Base-by-base conservation (phyloP, 208 protist species). In the Balamuthia mandrillaris region DNA sequence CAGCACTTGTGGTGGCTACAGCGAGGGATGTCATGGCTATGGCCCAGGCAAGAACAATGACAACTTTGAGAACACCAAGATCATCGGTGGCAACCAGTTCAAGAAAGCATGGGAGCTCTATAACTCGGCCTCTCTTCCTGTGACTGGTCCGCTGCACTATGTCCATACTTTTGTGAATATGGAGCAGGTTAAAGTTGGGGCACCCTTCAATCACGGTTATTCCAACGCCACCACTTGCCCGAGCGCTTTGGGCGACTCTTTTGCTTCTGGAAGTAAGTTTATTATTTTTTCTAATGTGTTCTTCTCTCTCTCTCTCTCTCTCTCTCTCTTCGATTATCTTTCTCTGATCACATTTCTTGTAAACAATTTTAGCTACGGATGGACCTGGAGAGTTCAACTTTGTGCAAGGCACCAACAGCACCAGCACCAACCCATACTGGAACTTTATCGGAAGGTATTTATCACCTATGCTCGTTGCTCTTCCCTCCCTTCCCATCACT, bases 341-440 rank as follows among this genome's bases (percentile, higher is more conserved):
- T n/a, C n/a, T n/a, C n/a, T n/a, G n/a, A n/a, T n/a, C n/a, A n/a
- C n/a, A n/a, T n/a, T n/a, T n/a, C n/a, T n/a, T n/a, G n/a, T n/a
- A n/a, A n/a, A n/a, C n/a, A n/a, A n/a, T n/a, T n/a, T n/a, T n/a
- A n/a, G n/a, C 87, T 3, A 90, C 84, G 10, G 87, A 90, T 54
- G 87, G 87, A n/a, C 87, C 88, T 31, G 89, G 89, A 72, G 85
- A 60, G 24, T 91, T 91, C 42, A 68, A 90, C 81, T 91, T 91
- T 31, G 65, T 79, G 29, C 89, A 91, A 84, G 87, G 81, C 51
- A 74, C 75, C n/a, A 90, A 90, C 31, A 84, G 39, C 35, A 84
- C 84, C 18, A 68, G 41, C 52, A 81, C 79, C 42, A 90, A 90
- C 52, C 31, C 63, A 24, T 90, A 86, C 54, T 91, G 89, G 89